Conservation (phyloP, 1,284 basidiomycete genomes). For the Ganoderma lingzhi region DNA sequence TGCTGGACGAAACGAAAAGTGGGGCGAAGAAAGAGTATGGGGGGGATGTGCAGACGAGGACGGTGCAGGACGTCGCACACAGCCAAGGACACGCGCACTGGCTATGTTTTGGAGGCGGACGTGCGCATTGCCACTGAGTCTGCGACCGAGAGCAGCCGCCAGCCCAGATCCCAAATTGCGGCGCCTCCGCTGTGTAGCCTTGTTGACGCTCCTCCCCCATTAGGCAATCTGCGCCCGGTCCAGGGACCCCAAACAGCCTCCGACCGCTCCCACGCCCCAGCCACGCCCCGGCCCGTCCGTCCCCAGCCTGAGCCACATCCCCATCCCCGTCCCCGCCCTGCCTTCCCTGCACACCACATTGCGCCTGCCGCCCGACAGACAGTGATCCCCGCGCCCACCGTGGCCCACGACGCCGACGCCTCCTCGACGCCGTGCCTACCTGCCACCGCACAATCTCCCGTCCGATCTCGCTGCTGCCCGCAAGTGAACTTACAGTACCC, state of each 20-base stretch:
- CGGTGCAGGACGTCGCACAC: constrained; percentile 3
- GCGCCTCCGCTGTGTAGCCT: constrained; percentile 6
- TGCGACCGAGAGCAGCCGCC: background rate
- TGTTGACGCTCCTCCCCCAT: constrained; percentile 14
- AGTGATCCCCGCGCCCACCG: constrained; percentile 1
- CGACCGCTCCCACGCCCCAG: constrained; percentile 9
- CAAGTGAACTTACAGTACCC: constrained; percentile 17
- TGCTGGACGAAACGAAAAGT: background rate
- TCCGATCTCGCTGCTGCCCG: constrained; percentile 23
- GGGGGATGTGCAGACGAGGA: background rate
- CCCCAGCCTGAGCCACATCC: constrained; percentile 11
- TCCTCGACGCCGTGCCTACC: background rate
- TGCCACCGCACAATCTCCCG: constrained; percentile 21
- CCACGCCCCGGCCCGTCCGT: background rate
- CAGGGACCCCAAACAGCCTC: constrained; percentile 3
- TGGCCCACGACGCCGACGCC: background rate
- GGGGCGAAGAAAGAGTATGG: background rate
- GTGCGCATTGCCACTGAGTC: constrained; percentile 28
- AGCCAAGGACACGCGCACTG: constrained; percentile 21
- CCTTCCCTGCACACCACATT: background rate
- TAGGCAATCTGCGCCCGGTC: background rate
- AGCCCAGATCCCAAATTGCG: background rate
- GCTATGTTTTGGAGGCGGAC: constrained; percentile 13
- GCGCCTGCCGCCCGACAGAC: background rate
- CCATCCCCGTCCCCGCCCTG: constrained; percentile 1